Evolutionary conservation across 2,329 filamentous ascomycete genomes (phyloP).

Genomic region (Cladophialophora immunda): DNA sequence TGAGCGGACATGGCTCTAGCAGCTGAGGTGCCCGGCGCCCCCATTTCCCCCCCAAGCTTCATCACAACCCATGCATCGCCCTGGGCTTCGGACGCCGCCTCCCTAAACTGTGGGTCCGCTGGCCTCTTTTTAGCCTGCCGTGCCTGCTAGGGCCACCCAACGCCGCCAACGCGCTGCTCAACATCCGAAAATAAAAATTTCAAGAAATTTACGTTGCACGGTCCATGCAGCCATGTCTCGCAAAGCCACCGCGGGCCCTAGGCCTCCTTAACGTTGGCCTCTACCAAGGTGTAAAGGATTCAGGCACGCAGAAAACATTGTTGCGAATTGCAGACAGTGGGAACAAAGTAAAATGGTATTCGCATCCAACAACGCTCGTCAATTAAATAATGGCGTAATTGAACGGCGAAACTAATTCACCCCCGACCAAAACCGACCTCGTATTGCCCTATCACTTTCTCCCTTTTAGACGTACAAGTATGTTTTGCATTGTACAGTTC

Average conservation of each 20-base stretch:
- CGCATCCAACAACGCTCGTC: conserved; percentile 28
- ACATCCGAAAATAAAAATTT: conserved; percentile 29
- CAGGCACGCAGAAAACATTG: background rate
- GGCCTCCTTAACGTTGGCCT: background rate
- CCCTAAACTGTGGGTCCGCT: conserved; percentile 11
- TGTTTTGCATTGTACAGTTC: conserved; percentile 33
- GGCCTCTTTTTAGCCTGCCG: conserved; percentile 14
- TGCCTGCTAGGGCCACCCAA: conserved; percentile 23
- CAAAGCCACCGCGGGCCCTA: background rate
- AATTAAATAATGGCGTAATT: conserved; percentile 29
- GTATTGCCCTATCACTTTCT: conserved; percentile 20
- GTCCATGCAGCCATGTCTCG: conserved; percentile 9
- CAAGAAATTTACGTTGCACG: conserved; percentile 7
- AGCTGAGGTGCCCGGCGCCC: background rate
- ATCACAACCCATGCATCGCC: background rate
- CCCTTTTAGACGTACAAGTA: conserved; percentile 31
- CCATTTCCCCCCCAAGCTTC: background rate
- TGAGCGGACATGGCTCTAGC: conserved; percentile 16
- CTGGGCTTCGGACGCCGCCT: conserved; percentile 22
- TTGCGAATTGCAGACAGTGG: background rate
- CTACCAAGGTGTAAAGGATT: background rate
- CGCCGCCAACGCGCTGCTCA: conserved; percentile 22
- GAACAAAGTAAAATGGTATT: conserved; percentile 3
- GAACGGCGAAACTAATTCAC: conserved; percentile 20
- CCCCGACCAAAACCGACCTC: conserved; percentile 23